Conservation (phyloP, 2,329 filamentous ascomycete species). For the Calonectria henricotiae region DNA sequence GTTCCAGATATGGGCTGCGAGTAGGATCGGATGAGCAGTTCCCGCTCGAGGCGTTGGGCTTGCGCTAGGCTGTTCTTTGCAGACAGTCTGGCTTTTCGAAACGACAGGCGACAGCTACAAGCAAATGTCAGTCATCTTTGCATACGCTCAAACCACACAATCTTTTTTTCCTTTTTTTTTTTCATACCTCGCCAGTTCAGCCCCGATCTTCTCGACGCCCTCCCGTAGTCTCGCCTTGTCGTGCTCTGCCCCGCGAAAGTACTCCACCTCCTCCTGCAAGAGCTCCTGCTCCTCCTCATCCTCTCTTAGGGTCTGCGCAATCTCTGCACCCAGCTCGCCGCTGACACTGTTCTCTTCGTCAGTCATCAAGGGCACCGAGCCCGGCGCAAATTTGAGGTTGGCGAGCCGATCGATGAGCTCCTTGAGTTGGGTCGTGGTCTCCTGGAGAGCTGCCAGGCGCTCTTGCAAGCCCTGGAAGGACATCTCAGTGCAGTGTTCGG, state of each 20-base stretch:
- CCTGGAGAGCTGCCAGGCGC: constrained; percentile 74
- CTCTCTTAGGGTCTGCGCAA: constrained; percentile 83
- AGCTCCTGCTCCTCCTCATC: constrained; percentile 89
- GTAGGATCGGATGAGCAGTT: constrained; percentile 80
- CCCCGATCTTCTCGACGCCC: constrained; percentile 76
- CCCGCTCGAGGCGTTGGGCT: constrained; percentile 83
- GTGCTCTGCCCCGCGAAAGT: constrained; percentile 71
- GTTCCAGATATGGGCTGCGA: constrained; percentile 62
- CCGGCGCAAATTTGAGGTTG: constrained; percentile 72
- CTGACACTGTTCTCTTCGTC: constrained; percentile 71
- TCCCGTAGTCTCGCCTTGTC: constrained; percentile 79
- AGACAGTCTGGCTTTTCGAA: constrained; percentile 85
- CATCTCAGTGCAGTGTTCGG: constrained; percentile 57
- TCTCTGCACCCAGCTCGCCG: constrained; percentile 84
- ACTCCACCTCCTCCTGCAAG: constrained; percentile 83
- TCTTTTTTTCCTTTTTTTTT: not conserved
- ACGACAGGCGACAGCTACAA: constrained; percentile 73
- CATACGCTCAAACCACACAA: not conserved
- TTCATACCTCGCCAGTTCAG: constrained; percentile 79
- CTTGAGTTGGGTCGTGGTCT: constrained; percentile 72
- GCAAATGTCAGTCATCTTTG: constrained; percentile 26
- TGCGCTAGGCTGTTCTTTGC: constrained; percentile 83
- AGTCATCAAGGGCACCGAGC: constrained; percentile 68
- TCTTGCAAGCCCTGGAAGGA: constrained; percentile 76
- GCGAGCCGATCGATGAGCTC: constrained; percentile 75